These are phyloP conservation scores for Endotrypanum monterogeii DNA, from an alignment of 208 protist genomes.

Conservation along the genomic window DNA sequence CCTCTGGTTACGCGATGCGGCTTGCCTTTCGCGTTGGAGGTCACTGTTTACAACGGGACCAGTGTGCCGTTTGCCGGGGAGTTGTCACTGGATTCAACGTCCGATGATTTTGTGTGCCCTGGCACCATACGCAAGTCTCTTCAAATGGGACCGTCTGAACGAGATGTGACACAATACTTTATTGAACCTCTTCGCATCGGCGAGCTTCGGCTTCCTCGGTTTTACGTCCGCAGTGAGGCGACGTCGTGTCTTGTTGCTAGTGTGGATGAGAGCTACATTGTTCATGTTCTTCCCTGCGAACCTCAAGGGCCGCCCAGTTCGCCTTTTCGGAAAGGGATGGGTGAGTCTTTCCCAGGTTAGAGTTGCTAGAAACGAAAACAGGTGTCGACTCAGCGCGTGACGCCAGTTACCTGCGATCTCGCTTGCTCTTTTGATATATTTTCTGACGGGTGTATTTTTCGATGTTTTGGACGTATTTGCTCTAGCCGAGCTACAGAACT, in stretches of 20 bases:
- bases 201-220: conserved; percentile 19
- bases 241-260: conserved; percentile 19
- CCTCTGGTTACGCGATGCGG: conserved; percentile 39
- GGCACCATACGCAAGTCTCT: conserved; percentile 43
- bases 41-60: conserved; percentile 41
- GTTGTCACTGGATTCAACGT: conserved; percentile 34
- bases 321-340: not conserved
- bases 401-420: not conserved
- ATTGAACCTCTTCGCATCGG: conserved; percentile 31
- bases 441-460: not conserved
- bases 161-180: conserved; percentile 11
- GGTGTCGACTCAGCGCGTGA: not conserved
- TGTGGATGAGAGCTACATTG: conserved; percentile 29
- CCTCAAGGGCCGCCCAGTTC: not conserved
- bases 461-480: not conserved
- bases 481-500: not conserved
- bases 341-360: not conserved
- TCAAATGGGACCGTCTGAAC: conserved; percentile 26
- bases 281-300: conserved; percentile 22
- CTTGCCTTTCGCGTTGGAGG: conserved; percentile 34
- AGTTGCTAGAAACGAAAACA: not conserved
- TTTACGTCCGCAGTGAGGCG: conserved; percentile 19
- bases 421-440: not conserved
- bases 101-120: conserved; percentile 35
- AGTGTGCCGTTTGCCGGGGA: conserved; percentile 37